Base-by-base conservation (phyloP, 2,329 filamentous ascomycete species). In the Apiospora marii region DNA sequence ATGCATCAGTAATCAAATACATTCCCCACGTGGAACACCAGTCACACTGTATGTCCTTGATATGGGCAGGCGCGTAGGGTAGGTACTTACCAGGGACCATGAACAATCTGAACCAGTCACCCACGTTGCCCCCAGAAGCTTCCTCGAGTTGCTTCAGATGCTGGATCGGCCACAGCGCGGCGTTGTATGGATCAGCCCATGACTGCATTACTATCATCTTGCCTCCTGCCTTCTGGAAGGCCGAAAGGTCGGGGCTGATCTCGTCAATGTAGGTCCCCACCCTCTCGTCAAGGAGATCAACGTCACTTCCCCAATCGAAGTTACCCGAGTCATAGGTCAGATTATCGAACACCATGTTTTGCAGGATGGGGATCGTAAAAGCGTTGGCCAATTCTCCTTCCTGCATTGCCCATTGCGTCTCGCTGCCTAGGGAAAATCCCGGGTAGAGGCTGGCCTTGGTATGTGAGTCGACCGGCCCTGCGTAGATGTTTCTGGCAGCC, bases 331-430 rank as follows among this genome's bases (percentile, higher is more conserved):
- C 76, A 71, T 83, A 85, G 34, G 69, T 74, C 8, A 83, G 72
- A 70, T 84, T 76, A 58, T 83, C 68, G 72, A 81, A 84, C 7
- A 84, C 82, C 19, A 85, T 77, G 69, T 85, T 84, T 72, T 85
- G 82, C n/a, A 86, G 73, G 13, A 85, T 80, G 1, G 82, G 82
- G 3, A 82, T 77, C 16, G 80, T 79, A 74, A 82, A 85, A 4
- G 76, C 77, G 5, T 80, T 53, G 4, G 81, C 78, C 0, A 85
- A 76, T 1, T 67, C 43, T 4, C 77, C 78, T 76, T 84, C 81
- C 73, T 84, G 83, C 1, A 74, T 14, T 5, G 79, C 68, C 83
- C 82, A 85, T 61, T 80, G 76, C 10, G 73, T 80, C 70, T 85
- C 84, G 6, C 82, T 83, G 53, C 84, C 83, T 19, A 82, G 72